Percentiles rank a stretch among this genome's conserved stretches.
Conservation (phyloP, 345 rosid genomes). For the Xanthoceras sorbifolium region DNA sequence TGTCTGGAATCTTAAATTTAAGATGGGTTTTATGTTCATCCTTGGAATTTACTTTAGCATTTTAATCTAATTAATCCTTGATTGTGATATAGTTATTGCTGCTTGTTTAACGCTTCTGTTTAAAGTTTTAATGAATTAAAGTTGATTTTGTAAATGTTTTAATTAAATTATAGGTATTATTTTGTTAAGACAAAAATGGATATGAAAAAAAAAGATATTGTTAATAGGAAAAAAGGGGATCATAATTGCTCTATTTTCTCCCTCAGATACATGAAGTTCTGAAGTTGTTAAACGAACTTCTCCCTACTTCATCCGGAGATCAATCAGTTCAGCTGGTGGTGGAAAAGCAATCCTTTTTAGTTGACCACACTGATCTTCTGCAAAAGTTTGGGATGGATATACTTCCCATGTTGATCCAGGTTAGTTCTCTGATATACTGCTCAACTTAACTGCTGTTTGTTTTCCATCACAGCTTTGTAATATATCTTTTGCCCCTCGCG, state of each 20-base stretch:
- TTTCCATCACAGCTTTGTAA: conserved; percentile 23
- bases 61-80: neutral
- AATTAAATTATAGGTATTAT: conserved; percentile 7
- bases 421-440: conserved; percentile 32
- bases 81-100: neutral
- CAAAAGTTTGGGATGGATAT: conserved; percentile 61
- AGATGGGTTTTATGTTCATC: too few species aligned
- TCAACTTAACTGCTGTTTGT: conserved; percentile 10
- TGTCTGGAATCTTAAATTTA: too few species aligned
- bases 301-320: conserved; percentile 52
- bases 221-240: neutral
- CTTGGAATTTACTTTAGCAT: too few species aligned
- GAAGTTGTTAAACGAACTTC: conserved; percentile 86
- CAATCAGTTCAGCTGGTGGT: conserved; percentile 41
- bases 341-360: conserved; percentile 68
- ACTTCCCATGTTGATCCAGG: conserved; percentile 81
- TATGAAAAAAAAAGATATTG: too few species aligned
- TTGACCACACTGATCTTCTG: conserved; percentile 60
- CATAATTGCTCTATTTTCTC: conserved; percentile 10
- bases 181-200: neutral
- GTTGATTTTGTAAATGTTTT: neutral
- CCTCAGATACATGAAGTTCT: conserved; percentile 84
- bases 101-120: neutral
- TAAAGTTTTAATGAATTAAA: too few species aligned
- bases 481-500: conserved; percentile 17